Base-by-base conservation (phyloP, 148 eudicot genomes). In the Heliamphora exappendiculata region DNA sequence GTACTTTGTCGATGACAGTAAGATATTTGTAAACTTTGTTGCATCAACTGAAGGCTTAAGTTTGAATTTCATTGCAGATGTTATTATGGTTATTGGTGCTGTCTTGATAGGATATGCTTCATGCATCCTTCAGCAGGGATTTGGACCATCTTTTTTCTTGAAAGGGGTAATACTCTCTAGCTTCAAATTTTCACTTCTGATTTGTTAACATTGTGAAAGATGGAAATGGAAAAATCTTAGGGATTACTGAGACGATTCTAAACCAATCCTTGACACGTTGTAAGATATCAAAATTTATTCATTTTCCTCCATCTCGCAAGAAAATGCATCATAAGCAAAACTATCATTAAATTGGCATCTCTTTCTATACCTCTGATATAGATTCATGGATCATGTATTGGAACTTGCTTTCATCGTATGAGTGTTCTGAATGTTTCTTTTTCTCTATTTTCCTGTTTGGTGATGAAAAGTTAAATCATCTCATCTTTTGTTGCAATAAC, bases 101-200 rank as follows among this genome's bases (percentile, higher is more conserved):
- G 76, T 89, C 76, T 36, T 93, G 67, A 82, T 88, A 45, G 98
- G 98, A 63, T 93, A 89, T 76, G 85, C 79, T 70, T 67, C 89
- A 42, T 85, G 92, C 87, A 83, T 89, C 76, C 86, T 93, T 84
- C 98, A 89, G 75, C 98, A 93, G 70, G 96, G 98, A 80, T 81
- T 88, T 68, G 88, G 96, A 76, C 73, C 88, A 14, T 84, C 96
- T 36, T 77, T 82, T 73, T 74, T 87, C 82, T 72, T 85, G 14
- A 82, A 79, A 60, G 72, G 62, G 82, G 94, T 93, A 87, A 75
- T 80, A 74, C 28, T 63, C 24, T 17, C 24, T 17, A 42, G n/a
- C 22, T 41, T 49, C 37, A 22, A 50, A 24, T 45, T 70, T 34
- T 70, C 66, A 17, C 76, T 44, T 31, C 20, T 55, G 24, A 26